Base-by-base conservation (phyloP, 1,284 basidiomycete species). In the Marasmius fiardii region DNA sequence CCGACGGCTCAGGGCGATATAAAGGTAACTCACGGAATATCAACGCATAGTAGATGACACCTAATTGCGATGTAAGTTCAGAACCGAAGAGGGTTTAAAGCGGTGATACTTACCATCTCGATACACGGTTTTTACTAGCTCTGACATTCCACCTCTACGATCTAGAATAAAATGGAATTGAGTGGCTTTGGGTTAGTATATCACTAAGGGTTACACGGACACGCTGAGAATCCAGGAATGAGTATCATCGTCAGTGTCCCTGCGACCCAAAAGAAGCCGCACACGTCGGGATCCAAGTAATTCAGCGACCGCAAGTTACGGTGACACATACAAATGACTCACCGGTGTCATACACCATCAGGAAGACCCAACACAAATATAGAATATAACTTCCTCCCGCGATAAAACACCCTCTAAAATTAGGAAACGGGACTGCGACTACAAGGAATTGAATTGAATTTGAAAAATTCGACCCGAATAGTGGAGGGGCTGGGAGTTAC, bases 271-370 rank as follows among this genome's bases (percentile, higher is more conserved):
- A 31, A 8, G 10, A 31, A 31, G 10, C 28, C 28, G 28, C 28
- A 10, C 4, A 10, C 4, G 28, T 31, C 10, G 10, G 10, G 10
- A 31, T 10, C 5, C 28, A 31, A 31, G 28, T 31, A 4, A 4
- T 31, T 31, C 28, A 31, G 4, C 28, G 10, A 4, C 14, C 6
- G 14, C 4, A 11, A 1, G 23, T 28, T 28, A 11, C 4, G 4
- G 14, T 11, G 23, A 16, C 28, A 16, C 39, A 20, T 7, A 41
- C 11, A 16, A n/a, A 41, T 31, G 16, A 12, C 47, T 31, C 14
- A 49, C 47, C 47, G 18, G 26, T 49, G 31, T 49, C 47, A 18
- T 49, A 49, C 5, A 33, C 4, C 47, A 49, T 49, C 47, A 49
- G 4, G 8, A 49, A 33, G 8, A 49, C 28, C 47, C 47, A 49